A percentile compares a stretch with the other conserved stretches of the same genome.
Evolutionary conservation across 805 yeast species (phyloP).

Genomic region (Priceomyces carsonii): DNA sequence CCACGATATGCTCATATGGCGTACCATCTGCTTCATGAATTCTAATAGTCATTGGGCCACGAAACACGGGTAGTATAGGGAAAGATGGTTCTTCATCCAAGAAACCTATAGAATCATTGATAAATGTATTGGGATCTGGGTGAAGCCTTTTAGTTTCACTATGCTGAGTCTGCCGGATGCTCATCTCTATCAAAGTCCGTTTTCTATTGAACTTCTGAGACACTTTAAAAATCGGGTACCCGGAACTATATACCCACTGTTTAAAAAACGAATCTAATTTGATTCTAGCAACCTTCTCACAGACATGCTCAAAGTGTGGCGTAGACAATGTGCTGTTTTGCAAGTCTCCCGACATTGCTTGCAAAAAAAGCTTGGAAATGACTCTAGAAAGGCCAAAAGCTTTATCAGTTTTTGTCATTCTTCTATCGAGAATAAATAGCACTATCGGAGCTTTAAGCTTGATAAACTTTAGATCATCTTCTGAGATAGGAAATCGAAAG

Average conservation of each 20-base stretch:
- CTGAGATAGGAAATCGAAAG: constrained; percentile 62
- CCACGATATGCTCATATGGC: constrained; percentile 96
- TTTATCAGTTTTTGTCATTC: constrained; percentile 96
- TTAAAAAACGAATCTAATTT: constrained; percentile 80
- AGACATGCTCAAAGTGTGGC: constrained; percentile 84
- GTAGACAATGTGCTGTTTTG: constrained; percentile 76
- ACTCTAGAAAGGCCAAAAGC: constrained; percentile 91
- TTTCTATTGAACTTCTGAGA: constrained; percentile 93
- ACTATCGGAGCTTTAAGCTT: constrained; percentile 84
- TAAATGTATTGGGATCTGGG: constrained; percentile 42
- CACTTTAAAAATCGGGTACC: constrained; percentile 84
- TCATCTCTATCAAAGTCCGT: constrained; percentile 91
- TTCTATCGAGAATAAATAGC: constrained; percentile 75
- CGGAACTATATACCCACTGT: constrained; percentile 91
- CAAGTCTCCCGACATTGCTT: constrained; percentile 94
- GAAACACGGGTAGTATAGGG: constrained; percentile 56
- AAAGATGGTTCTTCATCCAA: constrained; percentile 42
- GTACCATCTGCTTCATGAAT: constrained; percentile 99
- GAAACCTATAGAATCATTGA: constrained; percentile 45
- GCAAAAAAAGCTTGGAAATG: constrained; percentile 84
- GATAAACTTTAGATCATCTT: constrained; percentile 65
- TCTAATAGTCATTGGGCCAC: constrained; percentile 95
- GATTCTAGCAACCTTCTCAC: constrained; percentile 91
- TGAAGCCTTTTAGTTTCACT: constrained; percentile 48
- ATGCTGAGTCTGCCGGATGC: constrained; percentile 84